A percentile compares a stretch with the other conserved stretches of the same genome.
Evolutionary conservation across 306 rosid species (phyloP).

Genomic region (Canavalia ensiformis): DNA sequence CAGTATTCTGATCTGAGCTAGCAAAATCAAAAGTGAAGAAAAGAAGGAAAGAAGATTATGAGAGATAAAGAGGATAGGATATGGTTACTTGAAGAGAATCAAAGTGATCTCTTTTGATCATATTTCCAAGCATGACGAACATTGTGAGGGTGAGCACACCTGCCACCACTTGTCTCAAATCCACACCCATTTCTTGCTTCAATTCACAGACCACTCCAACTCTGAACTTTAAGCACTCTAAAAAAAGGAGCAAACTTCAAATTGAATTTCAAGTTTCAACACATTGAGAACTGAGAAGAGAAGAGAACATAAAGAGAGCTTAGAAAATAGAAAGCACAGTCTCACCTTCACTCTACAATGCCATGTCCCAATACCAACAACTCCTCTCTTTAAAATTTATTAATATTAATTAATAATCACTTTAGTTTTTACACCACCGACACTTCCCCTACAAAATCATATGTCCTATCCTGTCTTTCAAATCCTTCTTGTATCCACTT

Average conservation of each 20-base stretch:
- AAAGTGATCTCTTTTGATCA: slow-evolving; percentile 90
- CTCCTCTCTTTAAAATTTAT: not conserved
- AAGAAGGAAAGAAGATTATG: not conserved
- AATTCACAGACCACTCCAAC: not conserved
- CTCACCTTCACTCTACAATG: not conserved
- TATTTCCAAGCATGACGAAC: slow-evolving; percentile 91
- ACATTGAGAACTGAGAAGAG: not conserved
- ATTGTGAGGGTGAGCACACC: slow-evolving; percentile 76
- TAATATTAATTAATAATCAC: not conserved
- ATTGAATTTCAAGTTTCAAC: not conserved
- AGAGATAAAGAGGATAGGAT: not conserved
- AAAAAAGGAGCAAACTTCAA: not conserved
- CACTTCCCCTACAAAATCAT: not conserved
- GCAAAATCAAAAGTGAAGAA: not conserved
- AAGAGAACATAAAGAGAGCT: not conserved
- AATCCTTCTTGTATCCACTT: not conserved
- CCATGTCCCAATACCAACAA: not conserved
- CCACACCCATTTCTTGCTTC: slow-evolving; percentile 67
- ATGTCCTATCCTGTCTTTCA: too few relatives aligned
- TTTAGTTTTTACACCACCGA: slow-evolving; percentile 23
- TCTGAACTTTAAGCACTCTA: not conserved
- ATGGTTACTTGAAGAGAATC: slow-evolving; percentile 63
- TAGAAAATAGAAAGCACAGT: too few relatives aligned
- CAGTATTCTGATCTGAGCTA: not conserved
- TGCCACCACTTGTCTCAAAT: slow-evolving; percentile 92